A percentile compares a stretch with the other conserved stretches of the same genome.
These are phyloP conservation scores for Aegilops tauschii DNA, from an alignment of 176 grass and related monocot genomes.

Conservation along the genomic window DNA sequence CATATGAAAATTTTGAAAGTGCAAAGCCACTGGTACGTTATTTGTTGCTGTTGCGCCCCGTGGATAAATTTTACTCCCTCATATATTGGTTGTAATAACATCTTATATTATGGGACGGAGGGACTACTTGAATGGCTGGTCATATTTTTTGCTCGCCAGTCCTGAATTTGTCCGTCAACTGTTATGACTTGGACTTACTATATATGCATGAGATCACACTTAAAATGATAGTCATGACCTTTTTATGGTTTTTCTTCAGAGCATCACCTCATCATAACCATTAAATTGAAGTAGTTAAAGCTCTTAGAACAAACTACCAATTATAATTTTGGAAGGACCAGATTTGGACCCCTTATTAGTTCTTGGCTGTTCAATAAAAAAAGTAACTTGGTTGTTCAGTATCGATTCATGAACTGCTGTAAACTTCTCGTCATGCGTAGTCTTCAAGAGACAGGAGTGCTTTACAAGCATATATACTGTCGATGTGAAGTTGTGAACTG, in stretches of 20 bases:
- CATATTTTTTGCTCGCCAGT: too few relatives aligned
- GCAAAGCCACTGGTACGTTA: slow-evolving; percentile 23
- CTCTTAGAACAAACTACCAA: neutral
- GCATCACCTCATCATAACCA: neutral
- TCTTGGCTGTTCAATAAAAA: too few relatives aligned
- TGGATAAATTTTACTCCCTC: neutral
- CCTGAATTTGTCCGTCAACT: neutral
- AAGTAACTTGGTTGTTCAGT: neutral
- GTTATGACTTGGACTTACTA: neutral
- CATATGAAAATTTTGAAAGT: slow-evolving; percentile 14
- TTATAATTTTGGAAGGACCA: neutral
- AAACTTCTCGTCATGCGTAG: neutral
- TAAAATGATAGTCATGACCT: too few relatives aligned
- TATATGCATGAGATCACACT: too few relatives aligned
- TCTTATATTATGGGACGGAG: too few relatives aligned
- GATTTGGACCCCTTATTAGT: too few relatives aligned
- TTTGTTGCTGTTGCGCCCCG: neutral
- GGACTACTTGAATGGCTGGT: neutral
- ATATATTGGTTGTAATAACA: too few relatives aligned
- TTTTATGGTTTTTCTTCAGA: too few relatives aligned
- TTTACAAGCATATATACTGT: neutral
- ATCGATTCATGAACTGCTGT: neutral
- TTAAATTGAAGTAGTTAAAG: neutral
- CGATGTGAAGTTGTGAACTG: neutral
- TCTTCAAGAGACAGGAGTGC: neutral